Evolutionary conservation across 345 rosid species (phyloP).

Genomic region (Pistacia atlantica): DNA sequence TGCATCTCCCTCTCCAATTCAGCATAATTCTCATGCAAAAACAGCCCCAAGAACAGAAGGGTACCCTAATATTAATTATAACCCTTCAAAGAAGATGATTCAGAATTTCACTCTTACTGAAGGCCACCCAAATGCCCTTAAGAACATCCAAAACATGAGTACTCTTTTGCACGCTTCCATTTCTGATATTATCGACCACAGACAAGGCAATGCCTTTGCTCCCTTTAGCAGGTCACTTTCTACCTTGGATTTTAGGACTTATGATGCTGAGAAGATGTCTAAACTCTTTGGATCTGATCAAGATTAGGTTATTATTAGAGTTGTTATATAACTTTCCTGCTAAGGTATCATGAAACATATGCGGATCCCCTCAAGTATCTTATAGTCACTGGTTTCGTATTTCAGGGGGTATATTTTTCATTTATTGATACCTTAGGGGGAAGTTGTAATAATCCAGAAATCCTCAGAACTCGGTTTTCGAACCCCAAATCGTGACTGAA

Average conservation of each 20-base stretch:
- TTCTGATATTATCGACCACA: slow-evolving; percentile 47
- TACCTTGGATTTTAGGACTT: slow-evolving; percentile 47
- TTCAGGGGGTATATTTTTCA: no score
- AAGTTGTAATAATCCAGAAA: no score
- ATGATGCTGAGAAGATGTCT: slow-evolving; percentile 45
- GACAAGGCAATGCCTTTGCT: slow-evolving; percentile 37
- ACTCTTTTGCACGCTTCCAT: slow-evolving; percentile 60
- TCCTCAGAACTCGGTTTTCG: no score
- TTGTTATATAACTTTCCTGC: no score
- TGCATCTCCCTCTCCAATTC: slow-evolving; percentile 44
- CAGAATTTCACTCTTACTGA: slow-evolving; percentile 55
- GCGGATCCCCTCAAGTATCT: background rate
- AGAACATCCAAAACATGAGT: slow-evolving; percentile 49
- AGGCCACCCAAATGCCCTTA: slow-evolving; percentile 59
- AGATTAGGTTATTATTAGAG: slow-evolving; percentile 16
- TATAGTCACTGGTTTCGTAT: no score
- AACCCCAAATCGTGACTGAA: no score
- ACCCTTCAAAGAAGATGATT: slow-evolving; percentile 44
- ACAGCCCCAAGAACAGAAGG: slow-evolving; percentile 37
- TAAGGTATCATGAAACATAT: no score
- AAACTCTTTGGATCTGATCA: slow-evolving; percentile 39
- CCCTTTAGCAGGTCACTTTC: slow-evolving; percentile 52
- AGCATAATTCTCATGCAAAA: slow-evolving; percentile 8
- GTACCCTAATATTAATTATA: slow-evolving; percentile 34
- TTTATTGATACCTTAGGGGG: no score